Conservation (phyloP, 2,329 filamentous ascomycete genomes). For the Trematosphaeria pertusa region DNA sequence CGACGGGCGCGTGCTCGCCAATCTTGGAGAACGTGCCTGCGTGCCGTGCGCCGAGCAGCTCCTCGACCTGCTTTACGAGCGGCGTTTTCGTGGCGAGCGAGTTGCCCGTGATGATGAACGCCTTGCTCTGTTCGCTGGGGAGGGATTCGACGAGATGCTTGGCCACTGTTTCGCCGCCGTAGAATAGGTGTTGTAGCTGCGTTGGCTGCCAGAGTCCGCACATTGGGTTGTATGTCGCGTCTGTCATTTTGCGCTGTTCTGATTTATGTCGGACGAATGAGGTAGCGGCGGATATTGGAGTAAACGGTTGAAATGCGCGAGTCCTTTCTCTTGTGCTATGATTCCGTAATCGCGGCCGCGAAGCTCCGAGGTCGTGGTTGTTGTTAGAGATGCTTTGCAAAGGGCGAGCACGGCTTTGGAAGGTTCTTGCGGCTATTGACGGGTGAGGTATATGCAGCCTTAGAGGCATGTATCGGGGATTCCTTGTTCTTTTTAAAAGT, state of each 20-base stretch:
- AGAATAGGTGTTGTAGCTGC: constrained; percentile 58
- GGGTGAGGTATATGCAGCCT: not conserved
- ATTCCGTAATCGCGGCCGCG: not conserved
- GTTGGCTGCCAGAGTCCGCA: constrained; percentile 60
- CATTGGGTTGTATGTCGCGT: constrained; percentile 53
- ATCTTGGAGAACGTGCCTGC: constrained; percentile 64
- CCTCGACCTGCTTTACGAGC: constrained; percentile 59
- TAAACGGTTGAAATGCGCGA: no score
- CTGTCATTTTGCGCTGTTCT: constrained; percentile 45
- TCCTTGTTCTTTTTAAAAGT: no score
- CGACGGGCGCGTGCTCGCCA: constrained; percentile 63
- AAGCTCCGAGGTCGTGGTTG: not conserved
- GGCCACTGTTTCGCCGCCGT: constrained; percentile 56
- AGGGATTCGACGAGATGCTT: constrained; percentile 56
- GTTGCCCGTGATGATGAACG: constrained; percentile 64
- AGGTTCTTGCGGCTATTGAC: not conserved
- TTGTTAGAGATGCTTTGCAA: not conserved
- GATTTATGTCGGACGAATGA: constrained; percentile 8
- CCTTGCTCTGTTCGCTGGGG: constrained; percentile 56
- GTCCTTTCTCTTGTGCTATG: no score
- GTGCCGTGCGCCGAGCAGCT: constrained; percentile 55
- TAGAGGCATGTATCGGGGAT: not conserved
- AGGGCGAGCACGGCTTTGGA: not conserved
- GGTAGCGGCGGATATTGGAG: no score
- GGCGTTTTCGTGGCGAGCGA: constrained; percentile 62